Evolutionary conservation across 345 rosid genomes (phyloP).

Genomic region (Brassica incana): DNA sequence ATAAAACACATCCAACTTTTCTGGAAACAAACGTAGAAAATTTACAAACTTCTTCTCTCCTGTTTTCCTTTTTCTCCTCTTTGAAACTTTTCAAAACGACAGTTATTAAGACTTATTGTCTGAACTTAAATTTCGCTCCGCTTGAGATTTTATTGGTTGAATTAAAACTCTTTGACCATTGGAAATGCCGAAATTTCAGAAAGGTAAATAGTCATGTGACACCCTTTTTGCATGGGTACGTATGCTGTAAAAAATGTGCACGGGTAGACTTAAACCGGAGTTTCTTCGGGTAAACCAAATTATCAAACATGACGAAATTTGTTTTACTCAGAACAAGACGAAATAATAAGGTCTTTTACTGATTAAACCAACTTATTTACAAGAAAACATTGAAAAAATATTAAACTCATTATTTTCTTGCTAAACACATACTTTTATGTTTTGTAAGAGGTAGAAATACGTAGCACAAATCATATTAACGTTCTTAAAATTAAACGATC

Average conservation of each 20-base stretch:
- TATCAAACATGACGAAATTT: not conserved
- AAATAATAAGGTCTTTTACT: not conserved
- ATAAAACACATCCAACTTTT: not conserved
- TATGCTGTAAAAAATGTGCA: not conserved
- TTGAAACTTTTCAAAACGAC: not conserved
- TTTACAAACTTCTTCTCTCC: not conserved
- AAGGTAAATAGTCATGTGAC: not conserved
- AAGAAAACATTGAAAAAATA: not conserved
- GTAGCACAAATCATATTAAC: not conserved
- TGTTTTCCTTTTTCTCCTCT: not conserved
- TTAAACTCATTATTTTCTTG: not conserved
- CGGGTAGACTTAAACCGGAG: not conserved
- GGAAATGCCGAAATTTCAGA: slow-evolving; percentile 36
- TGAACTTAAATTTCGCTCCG: slow-evolving; percentile 33
- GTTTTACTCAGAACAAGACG: not conserved
- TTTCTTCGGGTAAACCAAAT: not conserved
- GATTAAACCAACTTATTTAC: not conserved
- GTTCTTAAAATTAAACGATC: not conserved
- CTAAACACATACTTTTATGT: not conserved
- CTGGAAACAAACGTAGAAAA: slow-evolving; percentile 12
- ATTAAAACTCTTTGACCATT: slow-evolving; percentile 27
- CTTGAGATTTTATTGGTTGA: slow-evolving; percentile 19
- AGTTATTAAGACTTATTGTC: slow-evolving; percentile 14
- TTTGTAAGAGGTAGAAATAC: not conserved
- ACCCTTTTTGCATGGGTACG: not conserved